Evolutionary conservation across 345 rosid genomes (phyloP).

Genomic region (Capsella bursapastoris): DNA sequence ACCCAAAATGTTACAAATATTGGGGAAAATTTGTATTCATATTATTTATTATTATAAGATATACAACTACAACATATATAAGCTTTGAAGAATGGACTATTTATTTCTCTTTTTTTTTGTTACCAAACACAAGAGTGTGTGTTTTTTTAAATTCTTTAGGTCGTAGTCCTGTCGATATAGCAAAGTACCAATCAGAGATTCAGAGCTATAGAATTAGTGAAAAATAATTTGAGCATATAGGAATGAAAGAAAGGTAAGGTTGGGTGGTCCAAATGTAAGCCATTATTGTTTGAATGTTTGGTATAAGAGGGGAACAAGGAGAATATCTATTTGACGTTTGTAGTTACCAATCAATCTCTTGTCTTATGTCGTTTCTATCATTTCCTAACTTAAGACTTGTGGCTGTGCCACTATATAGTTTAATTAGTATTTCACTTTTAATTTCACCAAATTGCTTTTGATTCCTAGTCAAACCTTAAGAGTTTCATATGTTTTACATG

Average conservation of each 20-base stretch:
- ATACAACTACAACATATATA: background rate
- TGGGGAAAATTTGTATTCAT: too few species aligned
- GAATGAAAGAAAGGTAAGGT: slow-evolving; percentile 35
- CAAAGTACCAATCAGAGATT: background rate
- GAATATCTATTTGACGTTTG: slow-evolving; percentile 45
- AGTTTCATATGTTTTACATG: slow-evolving; percentile 32
- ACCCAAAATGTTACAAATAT: too few species aligned
- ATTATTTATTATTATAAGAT: background rate
- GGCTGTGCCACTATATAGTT: slow-evolving; percentile 33
- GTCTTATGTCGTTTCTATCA: slow-evolving; percentile 42
- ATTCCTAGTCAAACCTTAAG: slow-evolving; percentile 35
- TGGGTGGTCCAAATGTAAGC: slow-evolving; percentile 45
- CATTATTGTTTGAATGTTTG: slow-evolving; percentile 40
- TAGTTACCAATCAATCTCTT: slow-evolving; percentile 44
- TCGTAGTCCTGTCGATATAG: background rate
- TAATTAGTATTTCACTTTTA: slow-evolving; percentile 18
- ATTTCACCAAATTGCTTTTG: slow-evolving; percentile 30
- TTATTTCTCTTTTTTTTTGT: too few species aligned
- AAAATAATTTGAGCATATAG: slow-evolving; percentile 22
- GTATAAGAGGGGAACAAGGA: slow-evolving; percentile 45
- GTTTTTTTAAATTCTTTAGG: background rate
- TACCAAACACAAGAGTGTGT: too few species aligned
- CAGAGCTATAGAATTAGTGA: slow-evolving; percentile 19
- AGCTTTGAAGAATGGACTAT: background rate
- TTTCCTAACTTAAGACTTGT: slow-evolving; percentile 34